Evolutionary conservation across 805 yeast genomes (phyloP), one percentile per base, ranked within the genome.

Genomic region (Candida sakaeoensis): DNA sequence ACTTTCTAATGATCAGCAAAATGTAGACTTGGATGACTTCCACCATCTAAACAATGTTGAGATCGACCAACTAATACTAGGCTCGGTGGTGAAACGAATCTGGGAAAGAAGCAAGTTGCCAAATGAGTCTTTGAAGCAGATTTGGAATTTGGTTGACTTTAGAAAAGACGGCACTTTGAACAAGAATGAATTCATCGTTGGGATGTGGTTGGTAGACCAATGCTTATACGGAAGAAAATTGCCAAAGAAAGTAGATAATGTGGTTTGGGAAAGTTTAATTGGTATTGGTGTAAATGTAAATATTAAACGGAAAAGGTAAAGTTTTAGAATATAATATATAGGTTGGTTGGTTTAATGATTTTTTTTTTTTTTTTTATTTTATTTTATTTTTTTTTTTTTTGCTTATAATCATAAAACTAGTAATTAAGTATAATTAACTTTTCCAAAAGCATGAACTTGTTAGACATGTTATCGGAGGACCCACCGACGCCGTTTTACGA

Each of bases 121-220:
- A 1, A 69, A 63, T 13, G 85, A 80, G 19, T 71, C 77, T 0
- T 51, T 69, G 23, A 68, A 64, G 17, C 74, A 77, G 36, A 80
- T 82, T 21, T 87, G 88, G 88, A 75, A 79, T 35, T 68, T 83
- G 51, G 91, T 90, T 4, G 87, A 76, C 55, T 72, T 63, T 40
- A 58, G 80, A 48, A 60, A 67, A 33, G 93, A 85, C 56, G 95
- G 95, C 0, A 77, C 85, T 1, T 65, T 93, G 40, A 83, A 81
- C 49, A 77, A 86, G 45, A 82, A 80, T 26, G 91, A 90, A 47
- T 93, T 93, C 52, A 65, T 91, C 23, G 91, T 90, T n/a, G 99
- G 99, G 0, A 90, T 86, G 85, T 93, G 99, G 99, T 62, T 90
- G 4, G 90, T 93, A 2, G 99, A 93, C 59, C 99, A 93, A 61